These are phyloP conservation scores for Crucihimalaya himalaica DNA, from an alignment of 345 rosid genomes.

Conservation along the genomic window DNA sequence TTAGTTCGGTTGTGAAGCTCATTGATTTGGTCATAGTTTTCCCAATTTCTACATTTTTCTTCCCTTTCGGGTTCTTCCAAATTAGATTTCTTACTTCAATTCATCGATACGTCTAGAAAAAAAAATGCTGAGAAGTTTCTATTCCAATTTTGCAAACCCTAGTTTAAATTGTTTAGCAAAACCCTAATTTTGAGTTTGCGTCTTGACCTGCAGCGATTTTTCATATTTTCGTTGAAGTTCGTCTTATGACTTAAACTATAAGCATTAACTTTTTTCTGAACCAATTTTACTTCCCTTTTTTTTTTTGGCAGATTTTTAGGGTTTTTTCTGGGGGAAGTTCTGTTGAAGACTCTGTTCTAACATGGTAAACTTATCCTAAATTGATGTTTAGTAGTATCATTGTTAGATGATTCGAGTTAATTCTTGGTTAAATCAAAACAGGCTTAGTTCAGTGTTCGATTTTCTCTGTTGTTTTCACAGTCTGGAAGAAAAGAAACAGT, in stretches of 20 bases:
- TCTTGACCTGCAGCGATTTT: background rate
- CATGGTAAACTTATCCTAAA: constrained; percentile 24
- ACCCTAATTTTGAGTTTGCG: background rate
- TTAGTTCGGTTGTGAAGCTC: background rate
- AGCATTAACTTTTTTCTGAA: background rate
- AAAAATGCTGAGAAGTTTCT: no score
- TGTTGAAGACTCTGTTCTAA: background rate
- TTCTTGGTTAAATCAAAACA: background rate
- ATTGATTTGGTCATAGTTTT: background rate
- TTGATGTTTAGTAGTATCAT: background rate
- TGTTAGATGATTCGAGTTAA: background rate
- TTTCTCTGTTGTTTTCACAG: constrained; percentile 42
- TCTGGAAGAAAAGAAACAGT: constrained; percentile 97
- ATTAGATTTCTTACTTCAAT: no score
- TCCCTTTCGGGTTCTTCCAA: no score
- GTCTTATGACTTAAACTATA: background rate
- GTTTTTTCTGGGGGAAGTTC: background rate
- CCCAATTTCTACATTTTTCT: background rate
- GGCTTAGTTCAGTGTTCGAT: background rate
- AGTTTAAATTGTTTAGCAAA: background rate
- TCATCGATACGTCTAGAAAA: no score
- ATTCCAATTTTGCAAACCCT: no score
- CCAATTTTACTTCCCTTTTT: background rate
- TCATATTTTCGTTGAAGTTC: background rate
- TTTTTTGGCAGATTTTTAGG: background rate